phyloP scores from a whole-genome alignment of 1,139 yeast genomes.

The Sugiyamaella pinicola region DNA sequence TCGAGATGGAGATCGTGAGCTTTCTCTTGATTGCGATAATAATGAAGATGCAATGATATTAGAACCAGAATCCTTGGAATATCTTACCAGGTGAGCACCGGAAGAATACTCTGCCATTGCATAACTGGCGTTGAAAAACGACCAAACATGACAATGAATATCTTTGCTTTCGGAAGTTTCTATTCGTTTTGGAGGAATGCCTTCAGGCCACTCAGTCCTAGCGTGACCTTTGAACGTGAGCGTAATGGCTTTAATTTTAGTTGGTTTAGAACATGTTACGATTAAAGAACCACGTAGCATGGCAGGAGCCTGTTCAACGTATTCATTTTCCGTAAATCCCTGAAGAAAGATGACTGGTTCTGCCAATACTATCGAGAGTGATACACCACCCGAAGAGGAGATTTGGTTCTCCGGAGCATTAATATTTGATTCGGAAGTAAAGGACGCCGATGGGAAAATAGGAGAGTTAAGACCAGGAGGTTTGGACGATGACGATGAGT shows the following conservation, averaged over 20 bases:
- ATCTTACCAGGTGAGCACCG: constrained; percentile 63
- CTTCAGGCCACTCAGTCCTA: constrained; percentile 98
- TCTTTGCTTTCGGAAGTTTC: constrained; percentile 66
- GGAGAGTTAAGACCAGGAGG: constrained; percentile 17
- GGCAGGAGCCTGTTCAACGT: constrained; percentile 72
- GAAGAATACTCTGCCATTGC: constrained; percentile 45
- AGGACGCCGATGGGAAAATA: constrained; percentile 20
- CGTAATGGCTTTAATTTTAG: constrained; percentile 69
- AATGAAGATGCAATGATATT: constrained; percentile 1
- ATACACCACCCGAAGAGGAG: constrained; percentile 27
- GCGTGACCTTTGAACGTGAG: constrained; percentile 71
- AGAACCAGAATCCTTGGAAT: constrained; percentile 39
- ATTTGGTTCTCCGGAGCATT: constrained; percentile 28
- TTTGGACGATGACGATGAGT: not conserved
- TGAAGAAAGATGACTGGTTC: constrained; percentile 80
- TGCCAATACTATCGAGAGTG: constrained; percentile 56
- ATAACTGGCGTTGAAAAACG: constrained; percentile 62
- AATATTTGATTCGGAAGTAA: constrained; percentile 23
- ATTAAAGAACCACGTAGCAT: constrained; percentile 81
- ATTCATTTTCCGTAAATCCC: constrained; percentile 74
- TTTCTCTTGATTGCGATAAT: not conserved
- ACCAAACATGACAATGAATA: constrained; percentile 85
- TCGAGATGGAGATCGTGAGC: constrained; percentile 20
- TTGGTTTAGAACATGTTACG: constrained; percentile 69
- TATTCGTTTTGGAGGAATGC: constrained; percentile 85